phyloP scores from a whole-genome alignment of 2,329 filamentous ascomycete genomes.

The Ophiostoma populinum region DNA sequence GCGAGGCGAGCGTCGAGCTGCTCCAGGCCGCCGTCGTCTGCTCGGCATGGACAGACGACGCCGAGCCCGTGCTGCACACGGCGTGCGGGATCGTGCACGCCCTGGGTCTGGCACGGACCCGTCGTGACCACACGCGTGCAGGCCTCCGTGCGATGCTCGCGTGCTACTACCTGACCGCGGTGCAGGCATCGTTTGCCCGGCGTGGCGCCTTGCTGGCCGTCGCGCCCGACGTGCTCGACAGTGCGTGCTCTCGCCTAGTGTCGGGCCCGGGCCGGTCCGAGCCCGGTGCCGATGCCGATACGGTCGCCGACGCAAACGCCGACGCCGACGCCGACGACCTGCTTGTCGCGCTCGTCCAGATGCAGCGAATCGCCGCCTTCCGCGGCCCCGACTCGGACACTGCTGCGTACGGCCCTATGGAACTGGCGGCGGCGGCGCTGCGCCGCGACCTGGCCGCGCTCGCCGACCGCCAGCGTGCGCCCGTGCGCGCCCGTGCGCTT shows the following conservation, averaged over 20 bases:
- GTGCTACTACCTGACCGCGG: conserved; percentile 20
- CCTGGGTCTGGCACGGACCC: conserved; percentile 19
- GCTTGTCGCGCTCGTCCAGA: conserved; percentile 17
- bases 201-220: too few relatives aligned
- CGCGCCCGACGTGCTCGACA: too few relatives aligned
- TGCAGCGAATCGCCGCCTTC: conserved; percentile 19
- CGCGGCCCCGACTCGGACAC: conserved; percentile 15
- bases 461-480: conserved; percentile 6
- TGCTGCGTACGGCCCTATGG: conserved; percentile 13
- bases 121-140: too few relatives aligned
- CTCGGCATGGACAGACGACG: conserved; percentile 16
- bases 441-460: conserved; percentile 18
- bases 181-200: background rate
- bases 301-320: too few relatives aligned
- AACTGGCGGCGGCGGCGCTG: conserved; percentile 19
- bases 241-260: too few relatives aligned
- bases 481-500: conserved; percentile 13
- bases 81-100: conserved; percentile 22
- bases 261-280: too few relatives aligned
- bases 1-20: conserved; percentile 20
- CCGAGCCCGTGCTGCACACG: conserved; percentile 22
- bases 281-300: too few relatives aligned
- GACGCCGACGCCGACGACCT: conserved; percentile 8
- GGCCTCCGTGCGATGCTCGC: conserved; percentile 16
- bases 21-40: conserved; percentile 22